phyloP scores from a whole-genome alignment of 148 eudicot genomes.

The Pouteria glomerata region DNA sequence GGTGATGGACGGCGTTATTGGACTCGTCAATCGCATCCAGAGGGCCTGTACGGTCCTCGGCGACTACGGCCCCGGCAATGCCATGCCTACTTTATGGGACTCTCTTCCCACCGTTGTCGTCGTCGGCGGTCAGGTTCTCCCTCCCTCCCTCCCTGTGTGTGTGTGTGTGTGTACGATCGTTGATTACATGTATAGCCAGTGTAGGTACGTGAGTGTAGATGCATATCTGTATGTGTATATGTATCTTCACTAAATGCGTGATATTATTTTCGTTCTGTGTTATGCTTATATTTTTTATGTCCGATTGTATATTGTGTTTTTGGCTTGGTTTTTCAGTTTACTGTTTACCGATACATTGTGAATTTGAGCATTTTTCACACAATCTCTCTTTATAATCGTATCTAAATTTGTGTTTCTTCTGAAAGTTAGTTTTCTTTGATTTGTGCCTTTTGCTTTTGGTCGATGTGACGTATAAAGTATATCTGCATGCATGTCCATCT shows the following conservation, averaged over 20 bases:
- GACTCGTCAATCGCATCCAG: conserved; percentile 39
- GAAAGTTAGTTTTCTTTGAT: neutral
- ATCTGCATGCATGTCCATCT: neutral
- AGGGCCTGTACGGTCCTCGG: too few relatives aligned
- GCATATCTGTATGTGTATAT: neutral
- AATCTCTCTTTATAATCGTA: neutral
- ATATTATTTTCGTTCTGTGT: neutral
- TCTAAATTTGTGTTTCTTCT: neutral
- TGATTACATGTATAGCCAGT: too few relatives aligned
- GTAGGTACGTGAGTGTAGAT: too few relatives aligned
- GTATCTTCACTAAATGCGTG: neutral
- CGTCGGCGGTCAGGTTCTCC: conserved; percentile 63
- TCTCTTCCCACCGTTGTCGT: conserved; percentile 60
- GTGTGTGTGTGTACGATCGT: neutral
- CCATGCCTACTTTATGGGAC: conserved; percentile 46
- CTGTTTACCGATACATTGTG: too few relatives aligned
- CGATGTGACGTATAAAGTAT: neutral
- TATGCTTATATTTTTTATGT: neutral
- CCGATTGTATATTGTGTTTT: neutral
- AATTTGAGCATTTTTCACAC: neutral
- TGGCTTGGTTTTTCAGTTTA: neutral
- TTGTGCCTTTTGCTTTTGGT: neutral
- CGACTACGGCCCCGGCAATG: conserved; percentile 27
- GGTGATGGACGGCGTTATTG: conserved; percentile 44
- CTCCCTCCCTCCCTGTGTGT: neutral